Percentiles rank a stretch among this genome's conserved stretches.
Evolutionary conservation across 331 rosid genomes (phyloP).

Genomic region (Rhamnella rubrinervis): DNA sequence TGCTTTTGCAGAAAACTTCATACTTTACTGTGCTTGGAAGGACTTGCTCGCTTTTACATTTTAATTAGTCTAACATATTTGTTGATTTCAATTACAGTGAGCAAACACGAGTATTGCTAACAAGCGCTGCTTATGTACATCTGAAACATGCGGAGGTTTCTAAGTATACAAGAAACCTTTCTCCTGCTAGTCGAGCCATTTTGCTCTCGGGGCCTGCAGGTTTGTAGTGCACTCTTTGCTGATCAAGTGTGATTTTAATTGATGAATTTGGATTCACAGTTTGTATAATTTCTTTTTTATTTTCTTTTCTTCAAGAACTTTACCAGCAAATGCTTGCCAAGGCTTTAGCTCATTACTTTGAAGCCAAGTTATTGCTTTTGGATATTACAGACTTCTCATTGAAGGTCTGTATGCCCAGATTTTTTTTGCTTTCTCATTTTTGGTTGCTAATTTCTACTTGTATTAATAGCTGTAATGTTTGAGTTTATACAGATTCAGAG

Average conservation of each 20-base stretch:
- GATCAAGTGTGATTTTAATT: not conserved
- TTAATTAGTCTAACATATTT: not conserved
- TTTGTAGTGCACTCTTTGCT: slow-evolving; percentile 23
- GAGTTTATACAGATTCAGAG: slow-evolving; percentile 68
- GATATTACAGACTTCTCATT: slow-evolving; percentile 84
- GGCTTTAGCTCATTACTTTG: slow-evolving; percentile 95
- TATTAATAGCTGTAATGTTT: slow-evolving; percentile 6
- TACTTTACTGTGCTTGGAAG: no score
- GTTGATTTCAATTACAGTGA: slow-evolving; percentile 49
- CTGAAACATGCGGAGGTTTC: slow-evolving; percentile 80
- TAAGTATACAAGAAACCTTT: slow-evolving; percentile 76
- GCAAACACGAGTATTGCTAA: slow-evolving; percentile 76
- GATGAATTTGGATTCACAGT: not conserved
- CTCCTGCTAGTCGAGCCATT: slow-evolving; percentile 90
- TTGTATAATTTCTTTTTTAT: not conserved
- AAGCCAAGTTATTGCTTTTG: slow-evolving; percentile 85
- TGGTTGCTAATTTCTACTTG: not conserved
- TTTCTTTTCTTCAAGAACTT: slow-evolving; percentile 48
- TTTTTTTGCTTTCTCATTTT: not conserved
- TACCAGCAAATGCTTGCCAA: slow-evolving; percentile 96
- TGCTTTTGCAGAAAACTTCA: no score
- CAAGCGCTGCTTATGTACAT: slow-evolving; percentile 96
- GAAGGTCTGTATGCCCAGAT: slow-evolving; percentile 44
- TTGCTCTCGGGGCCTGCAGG: slow-evolving; percentile 96
- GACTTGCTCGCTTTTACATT: no score